These are phyloP conservation scores for Suhomyces xylopsoci DNA, from an alignment of 805 yeast genomes.

Conservation along the genomic window DNA sequence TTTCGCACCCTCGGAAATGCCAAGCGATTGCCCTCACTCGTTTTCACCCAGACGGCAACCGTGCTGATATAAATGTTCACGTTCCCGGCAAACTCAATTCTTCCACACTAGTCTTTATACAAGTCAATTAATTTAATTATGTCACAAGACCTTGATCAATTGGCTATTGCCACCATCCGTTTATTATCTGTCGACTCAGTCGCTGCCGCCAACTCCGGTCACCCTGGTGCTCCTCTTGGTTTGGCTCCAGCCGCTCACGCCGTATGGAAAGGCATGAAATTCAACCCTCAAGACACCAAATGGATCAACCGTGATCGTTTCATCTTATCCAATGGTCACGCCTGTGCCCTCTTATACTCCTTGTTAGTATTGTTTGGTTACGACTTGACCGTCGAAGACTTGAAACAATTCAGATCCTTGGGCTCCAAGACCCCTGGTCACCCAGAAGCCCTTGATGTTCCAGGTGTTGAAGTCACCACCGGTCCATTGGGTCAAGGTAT, in stretches of 20 bases:
- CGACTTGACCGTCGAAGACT: conserved; percentile 75
- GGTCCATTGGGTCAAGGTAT: conserved; percentile 99
- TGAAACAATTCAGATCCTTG: conserved; percentile 86
- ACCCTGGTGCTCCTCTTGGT: conserved; percentile 99
- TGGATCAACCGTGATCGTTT: conserved; percentile 97
- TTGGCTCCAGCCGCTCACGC: conserved; percentile 94
- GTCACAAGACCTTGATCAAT: conserved; percentile 52
- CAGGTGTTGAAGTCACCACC: conserved; percentile 95
- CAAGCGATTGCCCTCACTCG: background rate
- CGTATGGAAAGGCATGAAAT: conserved; percentile 72
- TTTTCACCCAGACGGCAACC: background rate
- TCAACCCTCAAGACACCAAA: conserved; percentile 86
- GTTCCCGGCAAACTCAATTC: background rate
- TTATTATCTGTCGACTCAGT: conserved; percentile 85
- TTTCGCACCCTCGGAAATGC: conserved; percentile 2
- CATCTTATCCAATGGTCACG: conserved; percentile 94
- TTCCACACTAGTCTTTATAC: background rate
- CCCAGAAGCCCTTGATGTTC: conserved; percentile 81
- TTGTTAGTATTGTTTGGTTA: conserved; percentile 84
- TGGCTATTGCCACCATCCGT: conserved; percentile 86
- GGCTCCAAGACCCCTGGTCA: conserved; percentile 95
- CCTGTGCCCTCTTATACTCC: conserved; percentile 84
- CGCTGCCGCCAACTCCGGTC: conserved; percentile 89
- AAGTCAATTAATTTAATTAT: conserved; percentile 8
- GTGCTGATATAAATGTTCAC: background rate